These are phyloP conservation scores for Fusarium sp. DNA, from an alignment of 2,329 filamentous ascomycete genomes.

Conservation along the genomic window DNA sequence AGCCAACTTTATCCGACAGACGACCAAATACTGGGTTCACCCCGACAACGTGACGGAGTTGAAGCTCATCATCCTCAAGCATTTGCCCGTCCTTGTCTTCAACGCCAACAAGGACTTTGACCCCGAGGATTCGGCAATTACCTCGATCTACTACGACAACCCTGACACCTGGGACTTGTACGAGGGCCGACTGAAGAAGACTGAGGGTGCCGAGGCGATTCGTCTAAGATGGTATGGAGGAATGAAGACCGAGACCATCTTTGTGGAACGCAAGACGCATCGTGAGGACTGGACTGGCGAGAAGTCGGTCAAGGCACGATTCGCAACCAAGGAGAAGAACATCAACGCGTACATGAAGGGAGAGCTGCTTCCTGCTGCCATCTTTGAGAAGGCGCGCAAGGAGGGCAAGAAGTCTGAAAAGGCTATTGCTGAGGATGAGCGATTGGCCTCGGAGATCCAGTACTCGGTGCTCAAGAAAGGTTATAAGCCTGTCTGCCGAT, in stretches of 20 bases:
- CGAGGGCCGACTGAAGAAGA: slow-evolving; percentile 94
- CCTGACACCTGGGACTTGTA: slow-evolving; percentile 94
- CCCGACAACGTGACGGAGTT: slow-evolving; percentile 98
- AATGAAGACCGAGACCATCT: slow-evolving; percentile 95
- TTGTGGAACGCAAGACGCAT: slow-evolving; percentile 97
- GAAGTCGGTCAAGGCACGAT: slow-evolving; percentile 98
- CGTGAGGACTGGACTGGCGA: slow-evolving; percentile 99
- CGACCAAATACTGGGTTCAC: slow-evolving; percentile 99
- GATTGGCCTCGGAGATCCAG: slow-evolving; percentile 90
- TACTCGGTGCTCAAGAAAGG: slow-evolving; percentile 91
- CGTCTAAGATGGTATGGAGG: slow-evolving; percentile 97
- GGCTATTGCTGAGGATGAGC: slow-evolving; percentile 91
- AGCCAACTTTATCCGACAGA: slow-evolving; percentile 96
- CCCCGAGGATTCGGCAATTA: slow-evolving; percentile 89
- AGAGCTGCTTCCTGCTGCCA: slow-evolving; percentile 83
- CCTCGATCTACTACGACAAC: slow-evolving; percentile 99
- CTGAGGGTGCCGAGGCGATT: slow-evolving; percentile 96
- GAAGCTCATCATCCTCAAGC: slow-evolving; percentile 97
- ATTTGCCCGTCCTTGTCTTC: slow-evolving; percentile 96
- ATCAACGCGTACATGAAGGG: slow-evolving; percentile 91
- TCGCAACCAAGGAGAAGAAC: slow-evolving; percentile 96
- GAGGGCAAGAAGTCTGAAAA: slow-evolving; percentile 95
- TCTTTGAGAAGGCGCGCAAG: slow-evolving; percentile 97
- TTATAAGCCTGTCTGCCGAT: slow-evolving; percentile 89
- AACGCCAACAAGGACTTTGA: slow-evolving; percentile 98